A percentile compares a stretch with the other conserved stretches of the same genome.
These are phyloP conservation scores for Periconia sp. DNA, from an alignment of 2,329 filamentous ascomycete species.

Conservation along the genomic window DNA sequence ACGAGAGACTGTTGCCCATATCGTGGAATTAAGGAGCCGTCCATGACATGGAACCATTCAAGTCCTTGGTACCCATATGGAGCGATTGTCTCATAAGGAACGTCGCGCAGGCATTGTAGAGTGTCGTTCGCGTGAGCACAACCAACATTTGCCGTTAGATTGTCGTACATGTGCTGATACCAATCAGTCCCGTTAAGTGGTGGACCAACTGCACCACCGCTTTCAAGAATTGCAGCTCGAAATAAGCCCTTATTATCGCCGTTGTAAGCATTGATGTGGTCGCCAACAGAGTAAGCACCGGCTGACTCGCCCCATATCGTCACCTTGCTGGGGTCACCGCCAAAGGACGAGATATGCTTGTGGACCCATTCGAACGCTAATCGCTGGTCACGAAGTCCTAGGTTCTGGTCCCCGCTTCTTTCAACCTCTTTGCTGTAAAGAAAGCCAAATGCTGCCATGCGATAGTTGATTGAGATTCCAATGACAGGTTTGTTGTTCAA, in stretches of 20 bases:
- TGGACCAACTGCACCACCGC: conserved; percentile 39
- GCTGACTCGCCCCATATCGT: conserved; percentile 67
- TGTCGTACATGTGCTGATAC: conserved; percentile 40
- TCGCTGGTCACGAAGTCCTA: conserved; percentile 68
- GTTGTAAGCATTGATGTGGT: conserved; percentile 47
- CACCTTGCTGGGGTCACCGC: conserved; percentile 64
- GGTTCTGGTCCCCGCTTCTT: conserved; percentile 47
- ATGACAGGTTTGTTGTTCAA: conserved; percentile 38
- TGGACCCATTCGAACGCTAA: conserved; percentile 66
- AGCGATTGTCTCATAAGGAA: conserved; percentile 33
- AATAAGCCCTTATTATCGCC: conserved; percentile 48
- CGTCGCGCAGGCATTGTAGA: conserved; percentile 32
- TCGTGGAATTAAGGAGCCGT: conserved; percentile 30
- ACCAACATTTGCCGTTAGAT: conserved; percentile 31
- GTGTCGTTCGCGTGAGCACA: conserved; percentile 28
- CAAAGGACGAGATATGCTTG: conserved; percentile 58
- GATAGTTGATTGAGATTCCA: conserved; percentile 54
- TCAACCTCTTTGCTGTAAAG: conserved; percentile 51
- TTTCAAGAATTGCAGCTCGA: conserved; percentile 50
- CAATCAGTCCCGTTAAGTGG: conserved; percentile 39
- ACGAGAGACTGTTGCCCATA: conserved; percentile 41
- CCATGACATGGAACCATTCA: conserved; percentile 40
- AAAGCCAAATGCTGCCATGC: conserved; percentile 58
- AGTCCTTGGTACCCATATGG: conserved; percentile 34
- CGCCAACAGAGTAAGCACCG: conserved; percentile 63